Evolutionary conservation across 257 asterid species (phyloP).

Genomic region (Solanum chaucha): DNA sequence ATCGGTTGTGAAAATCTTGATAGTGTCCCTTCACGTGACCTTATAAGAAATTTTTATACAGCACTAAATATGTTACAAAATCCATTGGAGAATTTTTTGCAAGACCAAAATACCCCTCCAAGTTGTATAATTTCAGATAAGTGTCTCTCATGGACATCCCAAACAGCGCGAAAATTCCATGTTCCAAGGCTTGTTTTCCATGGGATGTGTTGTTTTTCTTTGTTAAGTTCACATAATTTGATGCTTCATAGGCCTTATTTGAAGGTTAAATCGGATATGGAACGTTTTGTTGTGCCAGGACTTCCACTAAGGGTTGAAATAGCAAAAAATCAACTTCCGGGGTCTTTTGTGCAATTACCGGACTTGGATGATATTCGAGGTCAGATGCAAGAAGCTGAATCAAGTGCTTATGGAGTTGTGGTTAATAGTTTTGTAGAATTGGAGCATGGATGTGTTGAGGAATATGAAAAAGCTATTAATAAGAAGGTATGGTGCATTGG

Average conservation of each 20-base stretch:
- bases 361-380: constrained; percentile 54
- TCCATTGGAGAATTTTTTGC: constrained; percentile 33
- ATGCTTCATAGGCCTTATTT: constrained; percentile 34
- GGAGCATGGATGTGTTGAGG: constrained; percentile 49
- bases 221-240: constrained; percentile 44
- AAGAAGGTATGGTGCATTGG: constrained; percentile 78
- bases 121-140: constrained; percentile 78
- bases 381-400: constrained; percentile 62
- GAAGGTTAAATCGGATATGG: constrained; percentile 25
- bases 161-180: constrained; percentile 28
- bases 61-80: constrained; percentile 38
- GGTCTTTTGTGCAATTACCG: constrained; percentile 45
- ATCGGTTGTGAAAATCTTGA: constrained; percentile 67
- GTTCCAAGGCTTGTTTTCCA: constrained; percentile 60
- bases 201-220: constrained; percentile 64
- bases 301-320: constrained; percentile 40
- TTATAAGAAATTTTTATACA: constrained; percentile 32
- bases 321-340: constrained; percentile 46
- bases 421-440: constrained; percentile 47
- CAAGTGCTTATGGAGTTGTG: constrained; percentile 50
- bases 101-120: constrained; percentile 24
- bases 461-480: constrained; percentile 30
- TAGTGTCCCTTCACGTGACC: constrained; percentile 50
- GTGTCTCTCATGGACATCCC: constrained; percentile 57
- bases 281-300: constrained; percentile 46